Percentiles rank a stretch among this genome's conserved stretches.
phyloP scores from a whole-genome alignment of 2,329 filamentous ascomycete species.

The Trichoderma arundinaceum region DNA sequence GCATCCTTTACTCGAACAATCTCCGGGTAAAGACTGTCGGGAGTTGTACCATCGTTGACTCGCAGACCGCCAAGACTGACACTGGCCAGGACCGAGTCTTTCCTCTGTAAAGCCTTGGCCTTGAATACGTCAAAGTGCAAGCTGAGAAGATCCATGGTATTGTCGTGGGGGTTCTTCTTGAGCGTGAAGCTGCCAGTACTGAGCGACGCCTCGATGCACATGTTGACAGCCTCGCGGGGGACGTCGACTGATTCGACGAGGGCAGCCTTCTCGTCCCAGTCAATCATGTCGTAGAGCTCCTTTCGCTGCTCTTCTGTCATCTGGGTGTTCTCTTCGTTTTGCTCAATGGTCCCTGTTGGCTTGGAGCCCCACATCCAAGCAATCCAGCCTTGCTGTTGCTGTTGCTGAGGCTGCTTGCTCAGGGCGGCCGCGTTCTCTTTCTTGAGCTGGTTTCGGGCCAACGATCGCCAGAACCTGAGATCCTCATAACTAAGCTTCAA shows the following conservation, averaged over 20 bases:
- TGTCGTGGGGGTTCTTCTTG: constrained; percentile 68
- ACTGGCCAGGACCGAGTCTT: constrained; percentile 88
- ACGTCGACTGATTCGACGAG: constrained; percentile 86
- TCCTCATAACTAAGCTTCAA: constrained; percentile 93
- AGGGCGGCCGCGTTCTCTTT: constrained; percentile 94
- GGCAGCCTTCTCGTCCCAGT: constrained; percentile 96
- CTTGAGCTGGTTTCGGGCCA: constrained; percentile 90
- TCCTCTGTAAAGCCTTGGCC: constrained; percentile 85
- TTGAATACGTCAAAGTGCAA: constrained; percentile 94
- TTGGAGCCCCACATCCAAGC: constrained; percentile 91
- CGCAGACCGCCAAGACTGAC: constrained; percentile 90
- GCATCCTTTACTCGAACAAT: constrained; percentile 96
- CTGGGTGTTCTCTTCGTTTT: constrained; percentile 72
- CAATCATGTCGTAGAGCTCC: constrained; percentile 95
- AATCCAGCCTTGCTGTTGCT: constrained; percentile 83
- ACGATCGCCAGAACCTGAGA: constrained; percentile 92
- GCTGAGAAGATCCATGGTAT: constrained; percentile 80
- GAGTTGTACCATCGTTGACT: constrained; percentile 93
- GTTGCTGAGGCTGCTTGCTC: constrained; percentile 61
- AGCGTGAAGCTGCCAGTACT: constrained; percentile 95
- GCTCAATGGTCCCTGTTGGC: constrained; percentile 64
- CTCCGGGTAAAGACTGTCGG: constrained; percentile 88
- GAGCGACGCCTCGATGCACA: constrained; percentile 91
- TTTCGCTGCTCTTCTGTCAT: constrained; percentile 97
- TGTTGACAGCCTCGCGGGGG: constrained; percentile 88